A percentile compares a stretch with the other conserved stretches of the same genome.
phyloP scores from a whole-genome alignment of 768 basidiomycete species.

The Trametes meyenii region DNA sequence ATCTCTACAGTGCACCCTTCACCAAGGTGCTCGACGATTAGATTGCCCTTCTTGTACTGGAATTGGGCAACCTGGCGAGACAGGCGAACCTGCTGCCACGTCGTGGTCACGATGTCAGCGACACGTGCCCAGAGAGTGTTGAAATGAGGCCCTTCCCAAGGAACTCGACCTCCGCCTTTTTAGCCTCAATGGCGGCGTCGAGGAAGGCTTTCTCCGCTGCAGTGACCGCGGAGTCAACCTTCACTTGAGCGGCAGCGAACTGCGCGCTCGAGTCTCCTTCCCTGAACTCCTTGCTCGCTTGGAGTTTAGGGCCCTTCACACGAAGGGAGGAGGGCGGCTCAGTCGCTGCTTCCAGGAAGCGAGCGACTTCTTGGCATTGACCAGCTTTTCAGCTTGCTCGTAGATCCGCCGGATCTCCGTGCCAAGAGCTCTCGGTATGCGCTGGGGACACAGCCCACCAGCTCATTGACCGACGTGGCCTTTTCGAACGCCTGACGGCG shows the following conservation, averaged over 20 bases:
- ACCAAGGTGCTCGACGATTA: no score
- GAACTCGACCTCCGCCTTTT: no score
- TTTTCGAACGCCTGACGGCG: not conserved
- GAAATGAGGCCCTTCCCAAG: no score
- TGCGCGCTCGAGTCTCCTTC: not conserved
- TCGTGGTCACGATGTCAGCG: no score
- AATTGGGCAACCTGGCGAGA: no score
- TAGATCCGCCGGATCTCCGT: not conserved
- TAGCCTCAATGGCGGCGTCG: no score
- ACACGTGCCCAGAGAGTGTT: no score
- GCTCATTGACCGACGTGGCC: not conserved
- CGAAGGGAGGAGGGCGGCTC: not conserved
- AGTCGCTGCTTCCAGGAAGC: not conserved
- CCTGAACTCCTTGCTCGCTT: not conserved
- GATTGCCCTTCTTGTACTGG: no score
- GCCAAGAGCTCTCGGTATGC: not conserved
- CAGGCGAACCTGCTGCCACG: no score
- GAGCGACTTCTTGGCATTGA: not conserved
- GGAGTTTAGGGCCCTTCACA: not conserved
- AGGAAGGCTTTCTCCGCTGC: not conserved
- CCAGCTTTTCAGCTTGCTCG: not conserved
- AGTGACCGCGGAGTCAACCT: not conserved
- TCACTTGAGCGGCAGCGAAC: not conserved
- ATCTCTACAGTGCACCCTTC: no score
- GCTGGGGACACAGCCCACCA: not conserved